These are phyloP conservation scores for Phytophthora pinifolia DNA, from an alignment of 352 stramenopile species.

Conservation along the genomic window DNA sequence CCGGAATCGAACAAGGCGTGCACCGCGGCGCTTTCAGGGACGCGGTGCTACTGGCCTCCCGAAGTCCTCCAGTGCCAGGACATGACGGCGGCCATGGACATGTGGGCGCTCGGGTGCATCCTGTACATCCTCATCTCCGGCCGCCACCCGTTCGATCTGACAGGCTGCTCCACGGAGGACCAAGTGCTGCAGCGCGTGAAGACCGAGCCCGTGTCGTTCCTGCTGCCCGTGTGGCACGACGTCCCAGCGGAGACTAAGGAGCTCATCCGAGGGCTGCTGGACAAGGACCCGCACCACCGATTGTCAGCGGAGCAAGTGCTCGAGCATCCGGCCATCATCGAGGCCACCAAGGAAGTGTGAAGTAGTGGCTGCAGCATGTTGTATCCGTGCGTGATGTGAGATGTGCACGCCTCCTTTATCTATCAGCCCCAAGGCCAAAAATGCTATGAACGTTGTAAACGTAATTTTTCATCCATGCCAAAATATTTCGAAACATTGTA, in stretches of 20 bases:
- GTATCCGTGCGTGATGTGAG: slow-evolving; percentile 8
- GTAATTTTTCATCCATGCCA: too few relatives aligned
- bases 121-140: slow-evolving; percentile 88
- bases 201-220: slow-evolving; percentile 53
- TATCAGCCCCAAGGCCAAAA: slow-evolving; percentile 18
- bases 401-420: slow-evolving; percentile 15
- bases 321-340: slow-evolving; percentile 33
- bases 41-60: slow-evolving; percentile 83
- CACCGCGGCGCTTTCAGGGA: slow-evolving; percentile 60
- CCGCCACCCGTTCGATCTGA: slow-evolving; percentile 86
- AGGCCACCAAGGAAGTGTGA: slow-evolving; percentile 29
- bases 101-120: slow-evolving; percentile 88
- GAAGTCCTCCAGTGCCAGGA: slow-evolving; percentile 61
- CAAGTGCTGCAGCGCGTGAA: slow-evolving; percentile 70
- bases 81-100: slow-evolving; percentile 81
- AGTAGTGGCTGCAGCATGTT: slow-evolving; percentile 16
- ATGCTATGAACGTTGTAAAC: slow-evolving; percentile 14
- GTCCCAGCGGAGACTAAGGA: slow-evolving; percentile 60
- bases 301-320: slow-evolving; percentile 60
- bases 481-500: too few relatives aligned
- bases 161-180: slow-evolving; percentile 70
- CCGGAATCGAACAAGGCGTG: slow-evolving; percentile 19
- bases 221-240: slow-evolving; percentile 50
- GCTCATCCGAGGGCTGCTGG: slow-evolving; percentile 64
- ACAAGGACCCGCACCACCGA: slow-evolving; percentile 63